Conservation (phyloP, 345 rosid genomes). For the Eutrema yunnanense region DNA sequence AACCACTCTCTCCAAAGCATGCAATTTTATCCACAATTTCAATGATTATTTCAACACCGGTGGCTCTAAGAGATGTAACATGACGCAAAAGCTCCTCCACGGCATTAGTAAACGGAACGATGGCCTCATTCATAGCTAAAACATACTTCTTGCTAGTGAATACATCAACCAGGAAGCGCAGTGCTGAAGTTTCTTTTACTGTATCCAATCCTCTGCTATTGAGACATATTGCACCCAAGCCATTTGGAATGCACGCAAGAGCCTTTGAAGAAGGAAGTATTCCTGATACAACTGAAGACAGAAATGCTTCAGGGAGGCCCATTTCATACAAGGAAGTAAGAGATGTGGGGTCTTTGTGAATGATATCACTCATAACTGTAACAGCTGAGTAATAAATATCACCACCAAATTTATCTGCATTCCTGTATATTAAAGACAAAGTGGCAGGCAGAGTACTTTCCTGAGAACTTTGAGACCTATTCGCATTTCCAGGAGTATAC, state of each 20-base stretch:
- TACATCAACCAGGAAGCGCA: constrained; percentile 73
- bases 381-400: constrained; percentile 93
- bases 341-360: constrained; percentile 95
- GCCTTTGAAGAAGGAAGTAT: constrained; percentile 92
- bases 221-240: constrained; percentile 93
- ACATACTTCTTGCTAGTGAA: constrained; percentile 88
- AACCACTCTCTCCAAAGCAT: constrained; percentile 44
- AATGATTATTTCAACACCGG: constrained; percentile 83
- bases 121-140: constrained; percentile 85
- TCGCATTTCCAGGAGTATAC: constrained; percentile 64
- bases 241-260: constrained; percentile 88
- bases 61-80: constrained; percentile 73
- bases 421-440: constrained; percentile 61
- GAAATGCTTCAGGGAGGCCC: constrained; percentile 90
- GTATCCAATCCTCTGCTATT: constrained; percentile 86
- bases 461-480: constrained; percentile 59
- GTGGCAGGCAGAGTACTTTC: constrained; percentile 75
- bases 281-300: constrained; percentile 79
- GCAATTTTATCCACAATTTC: constrained; percentile 83
- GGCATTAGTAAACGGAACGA: constrained; percentile 91
- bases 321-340: constrained; percentile 69
- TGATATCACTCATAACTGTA: constrained; percentile 93
- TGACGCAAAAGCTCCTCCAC: constrained; percentile 96
- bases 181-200: constrained; percentile 75
- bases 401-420: constrained; percentile 85